These are phyloP conservation scores for Erodium texanum DNA, from an alignment of 441 rosid genomes.

Conservation along the genomic window DNA sequence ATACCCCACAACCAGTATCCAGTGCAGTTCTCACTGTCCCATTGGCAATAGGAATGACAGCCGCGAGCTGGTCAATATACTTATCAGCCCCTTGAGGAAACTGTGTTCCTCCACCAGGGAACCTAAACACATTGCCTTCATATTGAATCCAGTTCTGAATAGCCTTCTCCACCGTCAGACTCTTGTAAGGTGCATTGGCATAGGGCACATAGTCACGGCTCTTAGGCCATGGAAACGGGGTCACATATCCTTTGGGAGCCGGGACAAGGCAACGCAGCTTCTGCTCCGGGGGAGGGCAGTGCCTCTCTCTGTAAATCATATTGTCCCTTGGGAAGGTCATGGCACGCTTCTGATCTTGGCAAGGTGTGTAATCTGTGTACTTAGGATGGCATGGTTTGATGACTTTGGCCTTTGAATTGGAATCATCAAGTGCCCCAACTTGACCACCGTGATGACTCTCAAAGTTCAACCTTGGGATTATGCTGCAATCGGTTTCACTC, in stretches of 20 bases:
- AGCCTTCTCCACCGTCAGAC: conserved; percentile 96
- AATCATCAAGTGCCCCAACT: conserved; percentile 29
- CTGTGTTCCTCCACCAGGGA: conserved; percentile 98
- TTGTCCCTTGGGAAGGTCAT: conserved; percentile 92
- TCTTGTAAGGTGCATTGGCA: conserved; percentile 94
- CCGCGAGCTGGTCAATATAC: conserved; percentile 85
- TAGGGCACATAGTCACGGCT: conserved; percentile 91
- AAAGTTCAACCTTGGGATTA: conserved; percentile 59
- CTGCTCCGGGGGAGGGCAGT: conserved; percentile 61
- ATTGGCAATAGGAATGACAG: conserved; percentile 71
- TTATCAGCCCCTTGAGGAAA: conserved; percentile 97
- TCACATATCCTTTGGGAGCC: conserved; percentile 84
- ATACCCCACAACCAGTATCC: conserved; percentile 98
- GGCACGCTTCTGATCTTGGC: conserved; percentile 90
- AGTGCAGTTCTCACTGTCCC: conserved; percentile 94
- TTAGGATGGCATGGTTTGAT: conserved; percentile 55
- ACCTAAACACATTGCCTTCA: conserved; percentile 85
- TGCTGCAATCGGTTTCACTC: conserved; percentile 71
- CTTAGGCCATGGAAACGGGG: conserved; percentile 98
- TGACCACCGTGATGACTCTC: conserved; percentile 90
- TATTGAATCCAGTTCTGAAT: conserved; percentile 98
- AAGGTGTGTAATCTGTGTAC: conserved; percentile 84
- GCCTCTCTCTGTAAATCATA: conserved; percentile 88
- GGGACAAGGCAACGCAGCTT: conserved; percentile 78
- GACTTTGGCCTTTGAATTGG: conserved; percentile 41